Percentiles rank a stretch among this genome's conserved stretches.
Evolutionary conservation across 2,329 filamentous ascomycete species (phyloP).

Genomic region (Chaetomiaceae sp.): DNA sequence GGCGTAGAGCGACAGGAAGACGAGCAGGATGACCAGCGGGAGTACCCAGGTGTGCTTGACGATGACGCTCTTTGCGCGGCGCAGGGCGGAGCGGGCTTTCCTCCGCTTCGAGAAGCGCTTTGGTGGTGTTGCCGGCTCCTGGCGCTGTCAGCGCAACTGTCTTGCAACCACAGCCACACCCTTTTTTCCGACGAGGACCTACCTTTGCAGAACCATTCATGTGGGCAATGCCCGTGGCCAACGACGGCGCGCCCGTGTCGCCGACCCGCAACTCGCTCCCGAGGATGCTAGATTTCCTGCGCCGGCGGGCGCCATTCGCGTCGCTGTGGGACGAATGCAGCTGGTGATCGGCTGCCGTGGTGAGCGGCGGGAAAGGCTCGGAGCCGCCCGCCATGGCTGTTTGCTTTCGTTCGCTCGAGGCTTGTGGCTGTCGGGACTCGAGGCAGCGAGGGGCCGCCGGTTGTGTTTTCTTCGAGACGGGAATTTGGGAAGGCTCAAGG

Average conservation of each 20-base stretch:
- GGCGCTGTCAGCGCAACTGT: constrained; percentile 18
- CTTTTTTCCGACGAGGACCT: neutral
- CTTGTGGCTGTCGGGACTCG: neutral
- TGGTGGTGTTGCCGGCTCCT: constrained; percentile 25
- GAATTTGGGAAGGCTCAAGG: neutral
- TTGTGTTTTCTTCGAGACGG: neutral
- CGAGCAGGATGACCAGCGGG: constrained; percentile 63
- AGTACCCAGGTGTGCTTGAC: constrained; percentile 58
- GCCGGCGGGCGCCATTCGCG: constrained; percentile 38
- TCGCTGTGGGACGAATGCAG: constrained; percentile 39
- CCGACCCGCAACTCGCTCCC: constrained; percentile 50
- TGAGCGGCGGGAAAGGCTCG: constrained; percentile 55
- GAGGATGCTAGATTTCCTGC: constrained; percentile 54
- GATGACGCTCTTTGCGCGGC: constrained; percentile 48
- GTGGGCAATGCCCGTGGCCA: constrained; percentile 50
- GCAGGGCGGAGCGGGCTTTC: constrained; percentile 50
- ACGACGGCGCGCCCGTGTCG: constrained; percentile 52
- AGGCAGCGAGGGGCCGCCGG: neutral
- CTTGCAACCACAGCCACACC: neutral
- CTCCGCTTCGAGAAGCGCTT: constrained; percentile 52
- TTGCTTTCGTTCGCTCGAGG: neutral
- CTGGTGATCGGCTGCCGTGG: constrained; percentile 45
- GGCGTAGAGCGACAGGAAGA: constrained; percentile 65
- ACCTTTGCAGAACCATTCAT: constrained; percentile 30
- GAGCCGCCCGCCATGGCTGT: constrained; percentile 15